Conservation (phyloP, 257 asterid genomes). For the Rehmannia glutinosa region DNA sequence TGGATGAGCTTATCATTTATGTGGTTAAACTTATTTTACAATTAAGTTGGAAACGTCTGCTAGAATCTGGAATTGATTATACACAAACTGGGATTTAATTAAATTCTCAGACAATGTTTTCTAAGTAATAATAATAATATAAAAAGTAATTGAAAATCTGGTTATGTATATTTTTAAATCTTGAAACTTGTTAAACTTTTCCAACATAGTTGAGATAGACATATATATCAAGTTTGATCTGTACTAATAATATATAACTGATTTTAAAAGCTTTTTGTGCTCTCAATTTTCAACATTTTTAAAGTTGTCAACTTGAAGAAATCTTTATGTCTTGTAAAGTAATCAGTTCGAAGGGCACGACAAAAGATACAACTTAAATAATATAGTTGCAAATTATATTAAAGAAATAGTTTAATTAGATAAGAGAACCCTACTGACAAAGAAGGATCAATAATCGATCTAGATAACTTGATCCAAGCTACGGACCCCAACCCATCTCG, state of each 20-base stretch:
- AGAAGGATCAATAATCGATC: no score
- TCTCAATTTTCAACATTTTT: slow-evolving; percentile 13
- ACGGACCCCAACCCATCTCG: no score
- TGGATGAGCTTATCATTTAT: slow-evolving; percentile 32
- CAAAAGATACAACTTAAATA: slow-evolving; percentile 21
- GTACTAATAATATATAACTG: slow-evolving; percentile 9
- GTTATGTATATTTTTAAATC: slow-evolving; percentile 7
- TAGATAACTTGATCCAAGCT: no score
- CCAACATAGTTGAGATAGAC: slow-evolving; percentile 16
- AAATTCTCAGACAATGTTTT: not conserved
- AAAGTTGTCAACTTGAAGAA: slow-evolving; percentile 30
- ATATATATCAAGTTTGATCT: slow-evolving; percentile 24
- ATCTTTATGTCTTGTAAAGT: slow-evolving; percentile 38
- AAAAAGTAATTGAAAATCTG: slow-evolving; percentile 2
- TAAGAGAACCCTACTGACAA: no score
- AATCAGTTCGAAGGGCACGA: slow-evolving; percentile 19
- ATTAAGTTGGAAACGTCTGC: slow-evolving; percentile 17
- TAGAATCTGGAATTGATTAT: slow-evolving; percentile 13
- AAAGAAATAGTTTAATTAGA: slow-evolving; percentile 10
- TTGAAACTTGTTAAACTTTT: slow-evolving; percentile 29
- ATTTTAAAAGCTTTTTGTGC: not conserved
- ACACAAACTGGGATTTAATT: slow-evolving; percentile 12
- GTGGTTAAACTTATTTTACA: slow-evolving; percentile 1
- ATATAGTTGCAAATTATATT: not conserved
- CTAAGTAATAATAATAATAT: slow-evolving; percentile 1